Conservation (phyloP, 164 flowering plant species). For the Vitis riparia region DNA sequence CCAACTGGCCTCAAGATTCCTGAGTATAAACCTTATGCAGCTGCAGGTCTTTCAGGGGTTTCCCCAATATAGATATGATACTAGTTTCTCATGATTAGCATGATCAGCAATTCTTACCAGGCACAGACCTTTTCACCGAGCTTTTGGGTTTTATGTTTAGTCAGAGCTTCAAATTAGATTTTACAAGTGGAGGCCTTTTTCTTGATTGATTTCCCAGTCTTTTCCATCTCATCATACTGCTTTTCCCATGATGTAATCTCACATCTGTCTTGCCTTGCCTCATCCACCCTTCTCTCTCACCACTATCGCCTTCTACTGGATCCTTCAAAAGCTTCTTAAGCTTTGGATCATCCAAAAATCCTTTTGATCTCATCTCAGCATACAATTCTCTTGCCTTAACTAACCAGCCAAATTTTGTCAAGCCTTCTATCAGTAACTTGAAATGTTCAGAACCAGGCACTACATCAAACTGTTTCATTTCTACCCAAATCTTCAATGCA, state of each 20-base stretch:
- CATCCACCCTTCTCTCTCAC: conserved; percentile 9
- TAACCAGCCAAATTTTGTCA: conserved; percentile 50
- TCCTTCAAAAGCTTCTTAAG: conserved; percentile 52
- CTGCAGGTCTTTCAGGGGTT: neutral
- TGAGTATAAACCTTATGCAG: neutral
- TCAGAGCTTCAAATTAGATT: neutral
- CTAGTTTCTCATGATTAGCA: neutral
- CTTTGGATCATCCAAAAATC: conserved; percentile 66
- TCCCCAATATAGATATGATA: too few species aligned
- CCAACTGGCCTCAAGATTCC: neutral
- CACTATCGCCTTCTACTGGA: conserved; percentile 16
- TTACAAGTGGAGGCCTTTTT: conserved; percentile 5
- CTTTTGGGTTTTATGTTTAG: neutral
- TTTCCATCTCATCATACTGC: conserved; percentile 1
- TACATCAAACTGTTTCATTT: conserved; percentile 53
- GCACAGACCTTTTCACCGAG: neutral
- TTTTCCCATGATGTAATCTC: conserved; percentile 6
- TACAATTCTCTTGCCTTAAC: conserved; percentile 62
- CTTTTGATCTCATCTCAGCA: conserved; percentile 60
- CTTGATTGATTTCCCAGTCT: conserved; percentile 10
- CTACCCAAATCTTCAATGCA: conserved; percentile 63
- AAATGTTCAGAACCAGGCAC: conserved; percentile 54
- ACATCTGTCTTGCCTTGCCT: conserved; percentile 10
- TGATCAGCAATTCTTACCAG: too few species aligned
- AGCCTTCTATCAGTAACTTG: conserved; percentile 49